Evolutionary conservation across 139 green algal genomes (phyloP).

Genomic region (Astrephomene gubernaculifera): DNA sequence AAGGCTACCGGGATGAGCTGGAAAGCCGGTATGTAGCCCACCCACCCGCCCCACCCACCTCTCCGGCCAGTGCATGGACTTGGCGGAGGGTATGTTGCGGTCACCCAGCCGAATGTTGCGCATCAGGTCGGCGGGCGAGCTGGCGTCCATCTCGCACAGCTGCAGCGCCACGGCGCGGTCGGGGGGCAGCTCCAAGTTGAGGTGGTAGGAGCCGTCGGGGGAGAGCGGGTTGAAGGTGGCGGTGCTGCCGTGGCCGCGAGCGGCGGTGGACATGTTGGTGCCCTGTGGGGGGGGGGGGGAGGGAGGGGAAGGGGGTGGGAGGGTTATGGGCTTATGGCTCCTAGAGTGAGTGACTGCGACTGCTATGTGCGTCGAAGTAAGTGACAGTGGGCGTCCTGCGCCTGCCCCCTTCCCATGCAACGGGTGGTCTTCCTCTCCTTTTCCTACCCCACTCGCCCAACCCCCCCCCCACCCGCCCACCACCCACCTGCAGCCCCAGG

Average conservation of each 20-base stretch:
- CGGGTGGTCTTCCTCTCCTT: not conserved
- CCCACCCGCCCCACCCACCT: conserved; percentile 34
- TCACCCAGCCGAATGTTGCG: conserved; percentile 65
- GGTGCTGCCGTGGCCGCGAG: conserved; percentile 22
- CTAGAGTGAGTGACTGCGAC: too few species aligned
- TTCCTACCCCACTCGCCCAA: too few species aligned
- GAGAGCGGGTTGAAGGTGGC: conserved; percentile 75
- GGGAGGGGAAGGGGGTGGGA: not conserved
- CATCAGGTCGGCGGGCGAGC: conserved; percentile 55
- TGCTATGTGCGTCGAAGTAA: too few species aligned
- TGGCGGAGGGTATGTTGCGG: conserved; percentile 18
- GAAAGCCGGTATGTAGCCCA: too few species aligned
- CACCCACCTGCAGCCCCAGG: conserved; percentile 69
- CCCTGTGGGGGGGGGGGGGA: conserved; percentile 45
- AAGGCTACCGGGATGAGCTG: too few species aligned
- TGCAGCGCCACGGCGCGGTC: conserved; percentile 69
- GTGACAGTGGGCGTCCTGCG: too few species aligned
- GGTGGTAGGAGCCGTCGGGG: conserved; percentile 71
- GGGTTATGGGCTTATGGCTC: too few species aligned
- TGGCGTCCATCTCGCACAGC: conserved; percentile 51
- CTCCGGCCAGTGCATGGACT: conserved; percentile 62
- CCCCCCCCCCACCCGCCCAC: not conserved
- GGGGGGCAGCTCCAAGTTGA: conserved; percentile 57
- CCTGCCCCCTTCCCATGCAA: too few species aligned
- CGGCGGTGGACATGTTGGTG: conserved; percentile 64